phyloP scores from a whole-genome alignment of 2,329 filamentous ascomycete species.

The Nemania sp. region DNA sequence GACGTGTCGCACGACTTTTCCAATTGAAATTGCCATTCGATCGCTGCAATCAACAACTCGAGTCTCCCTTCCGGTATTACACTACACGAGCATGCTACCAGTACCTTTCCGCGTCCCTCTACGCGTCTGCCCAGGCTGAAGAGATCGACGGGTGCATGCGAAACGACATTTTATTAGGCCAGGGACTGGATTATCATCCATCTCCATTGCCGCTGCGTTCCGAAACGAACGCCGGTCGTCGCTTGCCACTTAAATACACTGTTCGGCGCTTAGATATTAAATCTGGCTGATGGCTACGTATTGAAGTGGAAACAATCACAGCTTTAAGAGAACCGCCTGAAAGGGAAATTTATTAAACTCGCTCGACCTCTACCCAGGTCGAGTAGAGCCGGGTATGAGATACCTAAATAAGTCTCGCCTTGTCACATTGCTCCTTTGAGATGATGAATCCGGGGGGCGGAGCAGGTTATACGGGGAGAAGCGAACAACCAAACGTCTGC shows the following conservation, averaged over 20 bases:
- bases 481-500: not conserved
- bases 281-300: too few relatives aligned
- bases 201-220: constrained; percentile 2
- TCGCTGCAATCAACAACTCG: not conserved
- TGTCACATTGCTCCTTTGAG: too few relatives aligned
- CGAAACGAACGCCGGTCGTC: constrained; percentile 4
- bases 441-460: constrained; percentile 28
- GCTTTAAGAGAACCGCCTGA: constrained; percentile 1
- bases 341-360: not conserved
- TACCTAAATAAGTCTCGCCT: too few relatives aligned
- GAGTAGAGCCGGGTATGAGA: too few relatives aligned
- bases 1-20: constrained; percentile 16
- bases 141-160: not conserved
- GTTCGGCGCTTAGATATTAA: not conserved
- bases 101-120: not conserved
- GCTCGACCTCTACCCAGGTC: too few relatives aligned
- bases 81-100: constrained; percentile 2
- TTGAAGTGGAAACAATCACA: not conserved
- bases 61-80: not conserved
- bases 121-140: not conserved
- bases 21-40: not conserved
- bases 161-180: not conserved
- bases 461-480: constrained; percentile 23
- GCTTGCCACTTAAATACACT: not conserved
- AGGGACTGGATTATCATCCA: not conserved